Evolutionary conservation across 1,139 yeast species (phyloP).

Genomic region (Citeromyces siamensis): DNA sequence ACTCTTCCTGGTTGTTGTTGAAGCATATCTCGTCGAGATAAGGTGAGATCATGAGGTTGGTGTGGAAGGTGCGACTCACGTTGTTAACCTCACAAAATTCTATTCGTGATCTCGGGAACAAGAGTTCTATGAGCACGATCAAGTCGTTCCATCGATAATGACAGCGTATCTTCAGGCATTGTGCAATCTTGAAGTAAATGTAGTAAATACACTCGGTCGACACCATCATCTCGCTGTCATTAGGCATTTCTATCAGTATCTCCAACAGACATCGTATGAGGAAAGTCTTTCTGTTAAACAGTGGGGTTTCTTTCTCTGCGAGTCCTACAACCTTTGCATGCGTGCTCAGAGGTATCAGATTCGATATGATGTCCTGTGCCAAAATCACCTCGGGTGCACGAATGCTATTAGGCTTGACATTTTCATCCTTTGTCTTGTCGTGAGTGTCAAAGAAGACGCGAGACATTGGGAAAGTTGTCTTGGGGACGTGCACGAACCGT

Average conservation of each 20-base stretch:
- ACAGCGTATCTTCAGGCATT: background rate
- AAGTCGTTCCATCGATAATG: slow-evolving; percentile 2
- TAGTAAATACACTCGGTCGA: slow-evolving; percentile 1
- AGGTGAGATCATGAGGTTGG: background rate
- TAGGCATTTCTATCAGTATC: background rate
- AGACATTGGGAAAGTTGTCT: too few species aligned
- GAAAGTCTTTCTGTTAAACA: background rate
- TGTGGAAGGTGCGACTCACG: background rate
- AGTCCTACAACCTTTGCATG: slow-evolving; percentile 2
- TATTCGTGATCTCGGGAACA: background rate
- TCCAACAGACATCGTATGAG: slow-evolving; percentile 3
- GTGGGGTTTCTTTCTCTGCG: background rate
- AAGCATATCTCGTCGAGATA: background rate
- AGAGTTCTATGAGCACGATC: background rate
- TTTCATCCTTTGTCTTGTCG: too few species aligned
- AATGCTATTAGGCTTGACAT: background rate
- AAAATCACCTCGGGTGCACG: background rate
- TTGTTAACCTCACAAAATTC: background rate
- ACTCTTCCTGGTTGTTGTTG: slow-evolving; percentile 1
- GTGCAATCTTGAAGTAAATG: background rate
- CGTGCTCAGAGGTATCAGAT: background rate
- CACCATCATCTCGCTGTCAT: background rate
- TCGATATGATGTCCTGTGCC: background rate
- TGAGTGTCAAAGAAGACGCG: too few species aligned
- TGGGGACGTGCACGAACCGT: too few species aligned